Base-by-base conservation (phyloP, 225 moss, liverwort and hornwort genomes). In the Lunularia cruciata region DNA sequence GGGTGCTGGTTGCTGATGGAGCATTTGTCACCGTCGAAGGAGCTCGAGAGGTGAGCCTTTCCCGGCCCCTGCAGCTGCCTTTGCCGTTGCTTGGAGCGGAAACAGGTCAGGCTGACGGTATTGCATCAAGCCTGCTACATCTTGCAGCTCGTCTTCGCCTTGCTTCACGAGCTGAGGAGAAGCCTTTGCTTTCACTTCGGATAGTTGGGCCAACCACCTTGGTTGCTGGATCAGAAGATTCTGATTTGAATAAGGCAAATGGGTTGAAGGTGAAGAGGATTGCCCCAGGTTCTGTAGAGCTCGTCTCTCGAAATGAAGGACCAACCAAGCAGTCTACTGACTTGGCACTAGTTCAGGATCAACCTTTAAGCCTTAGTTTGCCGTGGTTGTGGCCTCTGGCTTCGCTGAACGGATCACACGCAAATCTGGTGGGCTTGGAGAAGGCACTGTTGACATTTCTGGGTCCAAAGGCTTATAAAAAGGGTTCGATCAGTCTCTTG, bases 31-130 rank as follows among this genome's bases (percentile, higher is more conserved):
- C 87, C 0, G 84, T 94, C 20, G 75, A 90, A 67, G 94, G 94
- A 72, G 94, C 94, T 71, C 87, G 88, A 23, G 89, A 94, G 78
- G 90, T 94, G 70, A 94, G 90, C 75, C 80, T 94, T 60, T 78
- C 87, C 28, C 84, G 89, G 59, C 94, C 94, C 2, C 63, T 94
- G 57, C 86, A 89, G 69, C 66, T 94, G 42, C 90, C 90, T 37
- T 45, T 94, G 28, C 94, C 90, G 38, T 76, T 94, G 40, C 48
- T 81, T 4, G 66, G 75, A 66, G 78, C 75, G 46, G 65, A 77
- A 6, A 77, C 79, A 26, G 33, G 48, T 20, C 28, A 48, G 16
- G 62, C 52, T 39, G 78, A 76, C 26, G 85, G 79, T 13, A 46
- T 88, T 52, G 90, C 90, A 47, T 76, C 92, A 4, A 84, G 81